Evolutionary conservation across 2,329 filamentous ascomycete species (phyloP), one percentile per base, ranked within the genome.

Genomic region (Trichoderma oligosporum): DNA sequence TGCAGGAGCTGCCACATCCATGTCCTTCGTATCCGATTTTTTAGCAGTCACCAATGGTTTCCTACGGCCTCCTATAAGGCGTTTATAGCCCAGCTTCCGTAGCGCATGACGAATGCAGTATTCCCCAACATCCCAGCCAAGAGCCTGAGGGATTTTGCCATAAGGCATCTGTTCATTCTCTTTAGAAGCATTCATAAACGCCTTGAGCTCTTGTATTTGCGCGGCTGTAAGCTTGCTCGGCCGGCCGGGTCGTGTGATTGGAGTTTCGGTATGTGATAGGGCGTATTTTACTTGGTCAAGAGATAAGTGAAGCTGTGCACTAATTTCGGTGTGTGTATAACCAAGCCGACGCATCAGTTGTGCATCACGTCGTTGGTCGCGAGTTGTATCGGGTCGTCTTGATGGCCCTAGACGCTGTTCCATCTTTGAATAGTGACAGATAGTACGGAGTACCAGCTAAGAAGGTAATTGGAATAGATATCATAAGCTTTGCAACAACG

Each of bases 31-130:
- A n/a, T n/a, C n/a, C n/a, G n/a, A n/a, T 8, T 38, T 45, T n/a
- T 22, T 42, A 20, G 16, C 31, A 24, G 9, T 39, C 12, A 4
- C 25, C 29, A 22, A 8, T 9, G 6, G 9, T 22, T 44, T 44
- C 49, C 39, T 54, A 12, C 39, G 38, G 8, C 41, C 52, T 5
- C 52, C 41, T n/a, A 41, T 41, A 27, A 41, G 24, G 4, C 33
- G 33, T 46, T 35, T 48, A 27, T 56, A 47, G 18, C 42, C 44
- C 35, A 44, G 31, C 18, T 52, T 57, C 20, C 36, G 55, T 25
- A 52, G 22, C 18, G 48, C 36, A 22, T 57, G 45, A 22, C 55
- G 22, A 38, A 57, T 57, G n/a, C 46, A 52, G 16, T 57, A 57
- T 29, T 57, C 52, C 33, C 44, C 53, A 33, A 56, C 44, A 7